phyloP scores from a whole-genome alignment of 805 yeast genomes.

The Ogataea naganishii region DNA sequence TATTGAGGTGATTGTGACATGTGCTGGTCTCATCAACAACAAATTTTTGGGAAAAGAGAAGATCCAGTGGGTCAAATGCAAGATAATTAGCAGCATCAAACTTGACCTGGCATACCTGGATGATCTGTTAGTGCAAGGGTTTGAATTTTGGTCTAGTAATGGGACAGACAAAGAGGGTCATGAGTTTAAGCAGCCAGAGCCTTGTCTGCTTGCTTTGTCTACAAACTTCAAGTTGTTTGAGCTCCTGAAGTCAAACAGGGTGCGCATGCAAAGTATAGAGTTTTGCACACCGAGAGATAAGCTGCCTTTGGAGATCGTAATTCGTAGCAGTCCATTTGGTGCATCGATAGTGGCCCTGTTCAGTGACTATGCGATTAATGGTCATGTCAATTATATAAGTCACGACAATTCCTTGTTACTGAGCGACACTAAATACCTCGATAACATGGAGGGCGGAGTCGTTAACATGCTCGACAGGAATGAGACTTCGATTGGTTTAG shows the following conservation, averaged over 20 bases:
- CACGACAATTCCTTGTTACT: conserved; percentile 12
- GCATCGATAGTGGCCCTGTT: conserved; percentile 15
- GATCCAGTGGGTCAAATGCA: conserved; percentile 14
- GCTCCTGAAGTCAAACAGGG: conserved; percentile 1
- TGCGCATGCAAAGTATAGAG: conserved; percentile 1
- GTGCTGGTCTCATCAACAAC: conserved; percentile 8
- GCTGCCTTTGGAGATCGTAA: conserved; percentile 5
- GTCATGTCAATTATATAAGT: conserved; percentile 18
- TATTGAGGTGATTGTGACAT: conserved; percentile 10
- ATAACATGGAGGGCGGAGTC: conserved; percentile 36
- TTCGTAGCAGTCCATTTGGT: conserved; percentile 17
- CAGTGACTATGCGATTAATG: conserved; percentile 10
- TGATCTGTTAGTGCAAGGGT: conserved; percentile 1
- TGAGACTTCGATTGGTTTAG: conserved; percentile 25
- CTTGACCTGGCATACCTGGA: background rate
- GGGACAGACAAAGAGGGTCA: conserved; percentile 23
- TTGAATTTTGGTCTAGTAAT: conserved; percentile 1
- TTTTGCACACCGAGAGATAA: background rate
- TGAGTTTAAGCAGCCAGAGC: conserved; percentile 28
- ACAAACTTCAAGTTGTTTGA: conserved; percentile 6
- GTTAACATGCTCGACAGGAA: conserved; percentile 9
- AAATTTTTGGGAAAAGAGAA: conserved; percentile 5
- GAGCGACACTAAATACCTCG: conserved; percentile 33
- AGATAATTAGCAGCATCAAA: conserved; percentile 4
- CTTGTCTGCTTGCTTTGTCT: conserved; percentile 7